Conservation (phyloP, 495 filamentous ascomycete genomes). For the Penicillium mononematosum region DNA sequence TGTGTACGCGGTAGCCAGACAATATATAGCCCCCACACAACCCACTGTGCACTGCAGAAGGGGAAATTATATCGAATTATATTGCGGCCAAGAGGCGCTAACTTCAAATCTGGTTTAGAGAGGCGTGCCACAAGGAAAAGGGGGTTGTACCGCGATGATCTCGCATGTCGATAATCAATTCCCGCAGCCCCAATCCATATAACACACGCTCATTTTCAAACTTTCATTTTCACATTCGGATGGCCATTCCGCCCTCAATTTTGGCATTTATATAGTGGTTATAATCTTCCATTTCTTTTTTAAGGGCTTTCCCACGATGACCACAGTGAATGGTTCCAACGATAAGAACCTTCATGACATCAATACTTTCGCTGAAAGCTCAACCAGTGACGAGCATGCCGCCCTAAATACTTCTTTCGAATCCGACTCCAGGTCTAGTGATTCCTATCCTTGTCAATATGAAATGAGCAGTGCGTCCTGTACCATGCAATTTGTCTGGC, state of each 20-base stretch:
- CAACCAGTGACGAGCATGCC: constrained; percentile 2
- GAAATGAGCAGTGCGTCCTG: not conserved
- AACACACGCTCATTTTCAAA: constrained; percentile 6
- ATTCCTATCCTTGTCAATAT: not conserved
- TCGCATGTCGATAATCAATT: constrained; percentile 4
- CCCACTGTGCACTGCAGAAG: not conserved
- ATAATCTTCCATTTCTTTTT: not conserved
- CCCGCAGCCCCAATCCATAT: not conserved
- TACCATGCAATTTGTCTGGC: too few species aligned
- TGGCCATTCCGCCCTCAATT: not conserved
- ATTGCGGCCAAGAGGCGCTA: not conserved
- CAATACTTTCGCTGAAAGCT: constrained; percentile 2
- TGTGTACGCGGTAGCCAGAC: too few species aligned
- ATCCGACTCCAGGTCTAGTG: not conserved
- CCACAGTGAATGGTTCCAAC: constrained; percentile 7
- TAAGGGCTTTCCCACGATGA: constrained; percentile 1
- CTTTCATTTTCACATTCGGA: constrained; percentile 1
- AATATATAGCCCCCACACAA: not conserved
- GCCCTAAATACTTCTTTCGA: constrained; percentile 1
- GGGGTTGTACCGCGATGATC: not conserved
- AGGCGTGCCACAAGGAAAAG: not conserved
- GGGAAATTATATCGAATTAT: constrained; percentile 1
- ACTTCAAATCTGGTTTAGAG: not conserved
- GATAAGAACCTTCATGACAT: constrained; percentile 3
- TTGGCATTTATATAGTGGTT: not conserved